Evolutionary conservation across 106 monocot species (phyloP).

Genomic region (Dioscorea zingiberensis): DNA sequence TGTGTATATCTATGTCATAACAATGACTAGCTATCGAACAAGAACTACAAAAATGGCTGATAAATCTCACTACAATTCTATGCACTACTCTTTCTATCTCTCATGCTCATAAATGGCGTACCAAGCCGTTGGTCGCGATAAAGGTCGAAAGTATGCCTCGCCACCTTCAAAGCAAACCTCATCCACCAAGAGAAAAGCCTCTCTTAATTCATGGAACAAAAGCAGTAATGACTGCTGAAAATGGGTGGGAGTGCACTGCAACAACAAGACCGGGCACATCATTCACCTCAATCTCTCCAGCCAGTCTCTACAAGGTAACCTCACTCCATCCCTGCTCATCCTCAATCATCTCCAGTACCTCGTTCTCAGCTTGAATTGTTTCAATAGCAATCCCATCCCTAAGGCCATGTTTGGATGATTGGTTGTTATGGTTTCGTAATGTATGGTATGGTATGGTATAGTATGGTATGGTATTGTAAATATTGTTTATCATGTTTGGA

Average conservation of each 20-base stretch:
- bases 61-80: background rate
- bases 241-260: background rate
- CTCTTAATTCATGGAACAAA: background rate
- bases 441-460: too few relatives aligned
- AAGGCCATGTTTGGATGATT: too few relatives aligned
- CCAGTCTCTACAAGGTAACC: background rate
- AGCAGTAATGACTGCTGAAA: background rate
- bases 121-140: background rate
- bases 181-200: background rate
- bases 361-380: background rate
- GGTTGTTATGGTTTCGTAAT: too few relatives aligned
- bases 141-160: background rate
- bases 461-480: too few relatives aligned
- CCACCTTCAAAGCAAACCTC: background rate
- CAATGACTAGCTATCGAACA: too few relatives aligned
- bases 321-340: background rate
- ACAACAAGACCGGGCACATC: background rate
- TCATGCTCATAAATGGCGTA: background rate
- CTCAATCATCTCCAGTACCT: background rate
- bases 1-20: too few relatives aligned
- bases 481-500: too few relatives aligned
- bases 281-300: background rate
- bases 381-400: too few relatives aligned
- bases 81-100: background rate
- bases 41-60: too few relatives aligned